Evolutionary conservation across 2,329 filamentous ascomycete species (phyloP).

Genomic region (Calonectria montana): DNA sequence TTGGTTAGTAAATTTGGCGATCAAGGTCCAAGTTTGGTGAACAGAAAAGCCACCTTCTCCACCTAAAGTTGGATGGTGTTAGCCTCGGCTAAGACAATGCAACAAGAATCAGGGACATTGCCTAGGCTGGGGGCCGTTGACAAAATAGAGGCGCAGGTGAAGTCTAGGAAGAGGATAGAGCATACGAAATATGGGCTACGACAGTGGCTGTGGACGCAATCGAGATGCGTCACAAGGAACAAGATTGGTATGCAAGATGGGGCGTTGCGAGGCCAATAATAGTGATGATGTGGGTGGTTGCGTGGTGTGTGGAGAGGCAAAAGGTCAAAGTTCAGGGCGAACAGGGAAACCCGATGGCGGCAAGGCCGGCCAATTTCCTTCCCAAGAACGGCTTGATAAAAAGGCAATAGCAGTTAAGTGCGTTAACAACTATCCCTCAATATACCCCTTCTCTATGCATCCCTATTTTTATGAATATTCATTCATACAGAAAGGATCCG

Average conservation of each 20-base stretch:
- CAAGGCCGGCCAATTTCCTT: neutral
- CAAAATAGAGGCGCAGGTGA: neutral
- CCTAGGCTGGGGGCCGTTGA: neutral
- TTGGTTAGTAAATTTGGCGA: neutral
- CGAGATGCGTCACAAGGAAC: neutral
- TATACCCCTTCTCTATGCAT: neutral
- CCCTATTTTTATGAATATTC: neutral
- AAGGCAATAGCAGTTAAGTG: neutral
- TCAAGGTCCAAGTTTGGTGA: neutral
- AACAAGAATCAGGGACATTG: neutral
- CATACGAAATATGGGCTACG: neutral
- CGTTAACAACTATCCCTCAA: neutral
- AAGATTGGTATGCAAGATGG: slow-evolving; percentile 9
- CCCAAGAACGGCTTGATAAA: neutral
- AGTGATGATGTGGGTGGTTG: neutral
- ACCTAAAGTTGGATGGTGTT: neutral
- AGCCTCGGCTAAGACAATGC: neutral
- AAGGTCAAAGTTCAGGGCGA: neutral
- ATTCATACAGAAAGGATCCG: neutral
- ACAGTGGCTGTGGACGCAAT: slow-evolving; percentile 2
- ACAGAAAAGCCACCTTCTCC: neutral
- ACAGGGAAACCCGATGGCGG: neutral
- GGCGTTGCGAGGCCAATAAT: slow-evolving; percentile 2
- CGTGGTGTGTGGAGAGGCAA: slow-evolving; percentile 3
- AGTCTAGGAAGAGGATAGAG: too few species aligned